Evolutionary conservation across 139 green algal species (phyloP).

Genomic region (Closterium sp.): DNA sequence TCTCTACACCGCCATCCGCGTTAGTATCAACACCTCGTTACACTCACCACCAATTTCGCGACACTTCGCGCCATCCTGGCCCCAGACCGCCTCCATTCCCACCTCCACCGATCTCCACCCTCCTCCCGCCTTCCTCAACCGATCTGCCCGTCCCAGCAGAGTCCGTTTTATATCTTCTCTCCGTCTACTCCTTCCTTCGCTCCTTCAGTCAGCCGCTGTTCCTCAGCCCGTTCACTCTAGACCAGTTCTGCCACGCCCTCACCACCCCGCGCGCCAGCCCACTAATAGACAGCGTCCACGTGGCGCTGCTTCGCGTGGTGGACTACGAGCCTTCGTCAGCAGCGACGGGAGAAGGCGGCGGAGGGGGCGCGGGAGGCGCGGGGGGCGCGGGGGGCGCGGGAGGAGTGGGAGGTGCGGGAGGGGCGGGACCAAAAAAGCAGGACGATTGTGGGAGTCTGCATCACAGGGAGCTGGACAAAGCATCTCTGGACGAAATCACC

Average conservation of each 20-base stretch:
- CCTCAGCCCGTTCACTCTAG: conserved; percentile 47
- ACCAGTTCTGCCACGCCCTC: conserved; percentile 27
- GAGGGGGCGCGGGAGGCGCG: not conserved
- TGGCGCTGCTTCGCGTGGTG: conserved; percentile 1
- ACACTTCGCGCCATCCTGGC: not conserved
- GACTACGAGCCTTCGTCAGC: not conserved
- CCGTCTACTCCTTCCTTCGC: conserved; percentile 37
- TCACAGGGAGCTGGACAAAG: conserved; percentile 24
- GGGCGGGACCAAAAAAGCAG: not conserved
- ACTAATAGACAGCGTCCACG: conserved; percentile 31
- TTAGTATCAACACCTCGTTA: conserved; percentile 4
- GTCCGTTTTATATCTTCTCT: conserved; percentile 10
- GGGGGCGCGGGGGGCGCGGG: too few species aligned
- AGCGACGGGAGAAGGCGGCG: not conserved
- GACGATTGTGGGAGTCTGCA: not conserved
- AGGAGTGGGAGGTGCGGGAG: too few species aligned
- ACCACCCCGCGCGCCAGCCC: not conserved
- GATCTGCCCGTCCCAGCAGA: conserved; percentile 18
- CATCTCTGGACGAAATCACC: conserved; percentile 38
- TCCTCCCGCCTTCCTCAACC: conserved; percentile 5
- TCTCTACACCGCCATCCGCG: not conserved
- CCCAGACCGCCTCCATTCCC: not conserved
- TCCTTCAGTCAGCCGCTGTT: conserved; percentile 37
- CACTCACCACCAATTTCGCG: not conserved
- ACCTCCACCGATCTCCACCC: not conserved